A percentile compares a stretch with the other conserved stretches of the same genome.
Evolutionary conservation across 1,139 yeast species (phyloP).

Genomic region (Magnusiomyces suaveolens): DNA sequence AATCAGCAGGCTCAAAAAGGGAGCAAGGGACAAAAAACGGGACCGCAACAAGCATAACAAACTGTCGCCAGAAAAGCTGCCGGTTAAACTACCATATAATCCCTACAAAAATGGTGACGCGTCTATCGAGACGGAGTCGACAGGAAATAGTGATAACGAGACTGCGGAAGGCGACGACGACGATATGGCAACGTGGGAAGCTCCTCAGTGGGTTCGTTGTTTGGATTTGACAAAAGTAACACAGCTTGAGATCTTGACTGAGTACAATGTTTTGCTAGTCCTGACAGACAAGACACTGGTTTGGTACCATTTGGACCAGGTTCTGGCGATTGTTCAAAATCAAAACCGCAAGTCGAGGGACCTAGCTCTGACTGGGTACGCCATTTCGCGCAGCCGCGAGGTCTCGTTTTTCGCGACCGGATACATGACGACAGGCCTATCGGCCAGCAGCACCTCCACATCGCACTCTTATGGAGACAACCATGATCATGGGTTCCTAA

Average conservation of each 20-base stretch:
- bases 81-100: not conserved
- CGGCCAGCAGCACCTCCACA: not conserved
- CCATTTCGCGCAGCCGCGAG: slow-evolving; percentile 13
- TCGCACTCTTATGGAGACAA: not conserved
- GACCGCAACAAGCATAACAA: slow-evolving; percentile 3
- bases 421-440: slow-evolving; percentile 9
- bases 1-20: not conserved
- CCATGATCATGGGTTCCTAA: not conserved
- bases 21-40: not conserved
- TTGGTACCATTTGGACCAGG: slow-evolving; percentile 47
- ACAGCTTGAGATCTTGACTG: slow-evolving; percentile 53
- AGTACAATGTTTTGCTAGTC: slow-evolving; percentile 48
- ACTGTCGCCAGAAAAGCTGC: not conserved
- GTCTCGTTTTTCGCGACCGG: slow-evolving; percentile 13
- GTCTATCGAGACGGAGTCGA: not conserved
- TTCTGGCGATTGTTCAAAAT: slow-evolving; percentile 20
- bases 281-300: slow-evolving; percentile 51
- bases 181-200: slow-evolving; percentile 13
- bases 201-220: slow-evolving; percentile 48
- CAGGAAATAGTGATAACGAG: not conserved
- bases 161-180: not conserved
- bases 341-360: slow-evolving; percentile 9
- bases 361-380: slow-evolving; percentile 10
- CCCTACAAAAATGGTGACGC: not conserved
- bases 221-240: slow-evolving; percentile 45